phyloP scores from a whole-genome alignment of 1,284 basidiomycete genomes.

The Austroboletus niveus region DNA sequence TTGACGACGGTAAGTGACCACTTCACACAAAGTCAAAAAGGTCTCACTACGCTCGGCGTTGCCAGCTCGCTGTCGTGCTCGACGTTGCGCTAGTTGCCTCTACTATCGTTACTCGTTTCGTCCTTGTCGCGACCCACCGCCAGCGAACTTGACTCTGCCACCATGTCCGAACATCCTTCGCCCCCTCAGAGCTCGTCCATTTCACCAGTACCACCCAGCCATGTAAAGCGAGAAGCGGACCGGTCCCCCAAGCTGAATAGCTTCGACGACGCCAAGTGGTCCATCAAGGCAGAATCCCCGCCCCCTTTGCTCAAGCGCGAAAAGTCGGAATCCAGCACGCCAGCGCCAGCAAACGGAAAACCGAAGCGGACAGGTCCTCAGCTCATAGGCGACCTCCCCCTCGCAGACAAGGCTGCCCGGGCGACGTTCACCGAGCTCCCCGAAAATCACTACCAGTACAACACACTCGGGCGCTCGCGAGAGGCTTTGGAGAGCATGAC shows the following conservation, averaged over 20 bases:
- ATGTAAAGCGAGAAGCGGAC: conserved; percentile 17
- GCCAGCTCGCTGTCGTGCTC: conserved; percentile 9
- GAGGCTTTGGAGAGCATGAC: conserved; percentile 91
- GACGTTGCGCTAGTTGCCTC: conserved; percentile 18
- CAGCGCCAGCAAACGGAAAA: conserved; percentile 28
- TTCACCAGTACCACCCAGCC: conserved; percentile 12
- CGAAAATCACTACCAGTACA: conserved; percentile 87
- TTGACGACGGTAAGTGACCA: conserved; percentile 12
- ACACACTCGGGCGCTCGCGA: conserved; percentile 81
- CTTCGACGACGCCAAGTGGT: conserved; percentile 26
- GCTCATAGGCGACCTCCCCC: conserved; percentile 77
- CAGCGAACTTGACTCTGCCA: conserved; percentile 19
- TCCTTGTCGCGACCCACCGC: conserved; percentile 16
- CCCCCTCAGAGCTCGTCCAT: conserved; percentile 27
- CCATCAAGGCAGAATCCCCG: conserved; percentile 29
- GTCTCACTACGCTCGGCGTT: conserved; percentile 2
- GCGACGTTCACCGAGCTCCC: conserved; percentile 73
- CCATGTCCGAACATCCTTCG: conserved; percentile 34
- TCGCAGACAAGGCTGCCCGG: conserved; percentile 73
- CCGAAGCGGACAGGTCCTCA: conserved; percentile 44
- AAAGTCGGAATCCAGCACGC: conserved; percentile 33
- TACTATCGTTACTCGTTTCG: conserved; percentile 21
- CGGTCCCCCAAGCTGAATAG: conserved; percentile 19
- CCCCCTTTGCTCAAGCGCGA: conserved; percentile 26
- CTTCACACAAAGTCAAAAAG: background rate